Evolutionary conservation across 2,329 filamentous ascomycete genomes (phyloP), one percentile per base, ranked within the genome.

Genomic region (Zymoseptoria passerinii): DNA sequence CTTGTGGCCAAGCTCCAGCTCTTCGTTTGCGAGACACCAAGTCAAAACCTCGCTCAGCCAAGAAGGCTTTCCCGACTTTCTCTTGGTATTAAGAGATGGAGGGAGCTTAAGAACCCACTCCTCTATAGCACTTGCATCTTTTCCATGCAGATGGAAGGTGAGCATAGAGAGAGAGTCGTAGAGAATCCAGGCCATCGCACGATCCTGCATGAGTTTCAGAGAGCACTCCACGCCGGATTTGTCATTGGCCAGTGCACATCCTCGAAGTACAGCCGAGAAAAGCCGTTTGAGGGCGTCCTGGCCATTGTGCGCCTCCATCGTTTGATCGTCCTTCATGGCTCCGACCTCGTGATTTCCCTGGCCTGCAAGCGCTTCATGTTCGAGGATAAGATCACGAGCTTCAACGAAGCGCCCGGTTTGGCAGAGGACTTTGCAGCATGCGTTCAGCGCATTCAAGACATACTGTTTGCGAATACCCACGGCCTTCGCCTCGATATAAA

Each of bases 91-190:
- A 23, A 23, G 23, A 23, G 20, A 20, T 19, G 28, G 40, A 56
- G 58, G 59, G 8, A 52, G 28, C 66, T 88, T 28, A 27, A 27
- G 13, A 28, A 56, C 91, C 83, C 90, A 90, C 10, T 77, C 70
- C 67, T 87, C 85, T 2, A 85, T 85, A 61, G 83, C 80, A n/a
- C 78, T 71, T 3, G 87, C 68, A 52, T 83, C 76, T 63, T 85
- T 76, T 50, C 77, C 78, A 10, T 76, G 71, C 1, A 86, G 82
- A 65, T 86, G 90, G 65, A 87, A 87, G 0, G 71, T 72, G 2
- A 85, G 57, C 60, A 68, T 61, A 6, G 28, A 19, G 8, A 27
- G 9, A 16, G 35, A 6, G 13, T 16, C 35, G 7, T n/a, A n/a
- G 13, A 3, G 2, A 44, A 16, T 4, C 13, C 35, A 13, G 4